Base-by-base conservation (phyloP, 768 basidiomycete genomes). In the Phallus indusiatus region DNA sequence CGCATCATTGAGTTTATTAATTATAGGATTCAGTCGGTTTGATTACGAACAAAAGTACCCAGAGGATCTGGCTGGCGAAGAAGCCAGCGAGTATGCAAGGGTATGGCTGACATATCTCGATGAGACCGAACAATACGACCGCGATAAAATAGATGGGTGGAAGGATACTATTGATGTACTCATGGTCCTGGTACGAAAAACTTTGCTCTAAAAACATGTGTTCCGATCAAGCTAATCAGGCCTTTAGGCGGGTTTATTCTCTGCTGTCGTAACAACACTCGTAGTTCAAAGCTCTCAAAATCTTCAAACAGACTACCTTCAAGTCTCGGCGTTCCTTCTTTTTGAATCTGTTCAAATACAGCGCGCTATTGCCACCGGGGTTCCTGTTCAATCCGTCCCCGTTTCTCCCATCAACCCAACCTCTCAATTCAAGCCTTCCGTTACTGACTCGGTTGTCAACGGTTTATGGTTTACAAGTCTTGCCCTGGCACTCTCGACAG, bases 391-490 rank as follows among this genome's bases (percentile, higher is more conserved):
- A 42, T 42, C 42, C 42, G 9, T 42, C n/a, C 24, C 35, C 47
- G 47, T 12, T 47, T 22, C 16, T 35, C 12, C n/a, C 11, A 21
- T 48, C 49, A 28, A 20, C 24, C 46, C 46, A 18, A 12, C 14
- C 46, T 18, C 55, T 56, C 46, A 34, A 21, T 17, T 18, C 18
- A 46, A 47, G 37, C 55, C 16, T 56, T 17, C 22, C 35, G 35
- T 47, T 34, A 48, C 55, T 21, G 36, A 42, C n/a, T 14, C 42
- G 2, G 12, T 42, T 42, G 42, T 65, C 10, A 65, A 65, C 53
- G 51, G 61, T 17, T 36, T 64, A 14, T 64, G 63, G 64, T 64
- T 65, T 46, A n/a, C 56, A 20, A 42, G 42, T n/a, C 42, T 56
- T 46, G 46, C 55, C 21, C 11, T 46, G 33, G 18, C 46, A 56